Base-by-base conservation (phyloP, 306 rosid species). In the Vigna mungo region DNA sequence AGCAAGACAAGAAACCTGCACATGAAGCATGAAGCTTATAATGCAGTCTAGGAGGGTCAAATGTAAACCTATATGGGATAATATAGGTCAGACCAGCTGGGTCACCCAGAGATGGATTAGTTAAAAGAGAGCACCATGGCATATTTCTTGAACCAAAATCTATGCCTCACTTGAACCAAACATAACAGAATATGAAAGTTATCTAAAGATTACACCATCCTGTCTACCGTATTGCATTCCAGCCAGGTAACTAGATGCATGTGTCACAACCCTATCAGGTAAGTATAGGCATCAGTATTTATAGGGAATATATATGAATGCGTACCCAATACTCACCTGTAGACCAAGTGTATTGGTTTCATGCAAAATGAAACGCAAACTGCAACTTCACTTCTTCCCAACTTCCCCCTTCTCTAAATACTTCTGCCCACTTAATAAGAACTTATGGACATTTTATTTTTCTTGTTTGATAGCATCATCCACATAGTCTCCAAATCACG, bases 161-260 rank as follows among this genome's bases (percentile, higher is more conserved):
- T 9, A 11, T 41, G 2, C 46, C 9, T 41, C 46, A 41, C 13
- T 41, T 2, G 13, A 41, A 41, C 46, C 13, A 41, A 41, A 41
- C 46, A 9, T 41, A 9, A 41, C 10, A 2, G 46, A 41, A 41
- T 39, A 39, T 39, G 44, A 39, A 39, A 39, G 44, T 27, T 4
- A 27, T n/a, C 59, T 68, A 16, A 30, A 51, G 7, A 5, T 71
- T 51, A 52, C 75, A 34, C 17, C 49, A 49, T 71, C 32, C 34
- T 44, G 12, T 71, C 75, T 52, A 34, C 30, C 75, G 17, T 32
- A 32, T 20, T 55, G 16, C 34, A 55, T 53, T 3, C 27, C 8
- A 9, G 10, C 11, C 2, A 39, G 44, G 11, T 10, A 7, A 39
- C 44, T 39, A 9, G 44, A 39, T 39, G 10, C 11, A 39, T 30